Base-by-base conservation (phyloP, 805 yeast species). In the Candida morakotiae region DNA sequence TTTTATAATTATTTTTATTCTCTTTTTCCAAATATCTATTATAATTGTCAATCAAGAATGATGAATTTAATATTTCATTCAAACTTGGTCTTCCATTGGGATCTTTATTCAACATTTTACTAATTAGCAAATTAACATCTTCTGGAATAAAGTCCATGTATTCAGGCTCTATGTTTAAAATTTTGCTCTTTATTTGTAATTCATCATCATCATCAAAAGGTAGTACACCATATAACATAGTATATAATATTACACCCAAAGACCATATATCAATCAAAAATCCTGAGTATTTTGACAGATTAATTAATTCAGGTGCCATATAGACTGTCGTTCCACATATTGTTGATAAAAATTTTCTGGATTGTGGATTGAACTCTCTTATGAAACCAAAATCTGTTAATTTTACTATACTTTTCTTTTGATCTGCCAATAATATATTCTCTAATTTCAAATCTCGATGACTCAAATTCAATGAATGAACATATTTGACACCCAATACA, bases 361-460 rank as follows among this genome's bases (percentile, higher is more conserved):
- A 52, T 24, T 47, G 51, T 1, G 71, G 71, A 35, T 59, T 62
- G 44, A 52, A 77, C 49, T 87, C 96, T 43, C 98, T 69, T 0
- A 96, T 87, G 57, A 91, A 91, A 0, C 98, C 98, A 60, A 91
- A 89, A 62, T 91, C 98, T 5, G 95, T 81, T 35, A 91, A 62
- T 56, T 88, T 88, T 15, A 86, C 78, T 32, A 79, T 68, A 17
- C 76, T 62, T 40, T 71, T 69, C 46, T 71, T 70, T 51, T 77
- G 83, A 43, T 67, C 54, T 8, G 67, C 64, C 69, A 68, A 58
- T 28, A 85, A 56, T 9, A 85, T 79, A 55, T 88, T 88, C 56
- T 88, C 97, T 34, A 89, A 64, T 53, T 83, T 83, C 51, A 88
- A 64, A 54, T 88, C 97, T 40, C 97, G 69, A 57, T 88, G 97